Conservation (phyloP, 2,329 filamentous ascomycete species). For the Diplodia seriata region DNA sequence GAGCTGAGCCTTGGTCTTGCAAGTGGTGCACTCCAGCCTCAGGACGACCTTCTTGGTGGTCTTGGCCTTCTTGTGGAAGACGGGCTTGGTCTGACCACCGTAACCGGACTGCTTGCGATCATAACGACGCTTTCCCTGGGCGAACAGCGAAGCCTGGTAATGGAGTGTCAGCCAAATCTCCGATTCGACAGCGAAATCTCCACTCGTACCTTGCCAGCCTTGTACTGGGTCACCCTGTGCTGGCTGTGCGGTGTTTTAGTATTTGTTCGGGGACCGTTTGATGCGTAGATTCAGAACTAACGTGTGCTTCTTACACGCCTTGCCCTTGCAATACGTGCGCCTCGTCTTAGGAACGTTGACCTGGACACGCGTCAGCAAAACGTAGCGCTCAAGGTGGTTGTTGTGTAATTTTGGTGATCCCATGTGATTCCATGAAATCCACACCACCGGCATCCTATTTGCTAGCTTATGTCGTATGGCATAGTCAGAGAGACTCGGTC, state of each 20-base stretch:
- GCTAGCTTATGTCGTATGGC: background rate
- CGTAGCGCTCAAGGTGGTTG: too few species aligned
- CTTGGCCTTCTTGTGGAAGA: slow-evolving; percentile 99
- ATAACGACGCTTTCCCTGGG: slow-evolving; percentile 95
- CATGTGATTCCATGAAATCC: background rate
- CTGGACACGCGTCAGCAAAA: slow-evolving; percentile 53
- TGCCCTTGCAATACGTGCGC: slow-evolving; percentile 97
- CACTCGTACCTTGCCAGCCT: slow-evolving; percentile 80
- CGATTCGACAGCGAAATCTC: background rate
- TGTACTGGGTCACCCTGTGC: slow-evolving; percentile 96
- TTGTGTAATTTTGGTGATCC: too few species aligned
- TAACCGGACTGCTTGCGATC: slow-evolving; percentile 99
- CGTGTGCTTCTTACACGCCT: slow-evolving; percentile 74
- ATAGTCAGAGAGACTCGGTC: background rate
- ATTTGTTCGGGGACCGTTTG: slow-evolving; percentile 60
- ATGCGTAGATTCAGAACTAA: background rate
- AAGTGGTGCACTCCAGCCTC: slow-evolving; percentile 94
- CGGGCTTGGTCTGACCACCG: slow-evolving; percentile 99
- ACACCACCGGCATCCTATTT: background rate
- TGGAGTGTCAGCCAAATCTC: too few species aligned
- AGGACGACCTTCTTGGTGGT: slow-evolving; percentile 99
- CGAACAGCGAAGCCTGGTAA: slow-evolving; percentile 81
- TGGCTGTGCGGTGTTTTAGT: slow-evolving; percentile 75
- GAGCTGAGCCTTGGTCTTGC: slow-evolving; percentile 98
- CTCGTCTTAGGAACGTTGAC: slow-evolving; percentile 99